Base-by-base conservation (phyloP, 2,329 filamentous ascomycete species). In the Colletotrichum scovillei region DNA sequence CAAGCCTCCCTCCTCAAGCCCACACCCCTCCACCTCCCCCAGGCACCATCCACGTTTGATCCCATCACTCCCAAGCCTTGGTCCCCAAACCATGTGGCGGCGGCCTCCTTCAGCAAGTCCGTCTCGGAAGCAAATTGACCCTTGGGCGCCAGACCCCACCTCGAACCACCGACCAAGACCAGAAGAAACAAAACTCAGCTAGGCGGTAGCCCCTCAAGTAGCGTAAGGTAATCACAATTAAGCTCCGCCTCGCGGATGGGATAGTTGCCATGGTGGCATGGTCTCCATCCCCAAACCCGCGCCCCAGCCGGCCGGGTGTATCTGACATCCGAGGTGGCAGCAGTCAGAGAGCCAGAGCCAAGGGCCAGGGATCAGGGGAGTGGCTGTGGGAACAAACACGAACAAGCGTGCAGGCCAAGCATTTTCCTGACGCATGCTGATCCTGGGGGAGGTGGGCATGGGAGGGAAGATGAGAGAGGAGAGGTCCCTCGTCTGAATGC, bases 241-340 rank as follows among this genome's bases (percentile, higher is more conserved):
- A 55, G 58, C 64, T 58, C 52, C 69, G 69, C 64, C 69, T 42
- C 66, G 30, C 59, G 66, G 38, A 28, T 24, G 2, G n/a, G 24
- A 64, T 16, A 12, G 14, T 30, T 69, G 60, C 59, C 66, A 72
- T 52, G 24, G 42, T 42, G 38, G 38, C 38, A 42, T 42, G 6
- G 38, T 42, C 38, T 42, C 26, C 49, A 16, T 16, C 12, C 2
- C 63, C 32, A 32, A 12, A 42, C 52, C 16, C 65, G 19, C 42
- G 32, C 58, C 58, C 11, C 5, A 30, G 26, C 32, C 35, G 35
- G 35, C 59, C 42, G 66, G 69, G 59, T 22, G 58, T 24, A 69
- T 72, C 69, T 72, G 65, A 72, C 69, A 56, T 69, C 66, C 59
- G 69, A 72, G 35, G 49, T 67, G 46, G 60, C 53, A 70, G 42